Evolutionary conservation across 768 basidiomycete species (phyloP).

Genomic region (Epithele typhae): DNA sequence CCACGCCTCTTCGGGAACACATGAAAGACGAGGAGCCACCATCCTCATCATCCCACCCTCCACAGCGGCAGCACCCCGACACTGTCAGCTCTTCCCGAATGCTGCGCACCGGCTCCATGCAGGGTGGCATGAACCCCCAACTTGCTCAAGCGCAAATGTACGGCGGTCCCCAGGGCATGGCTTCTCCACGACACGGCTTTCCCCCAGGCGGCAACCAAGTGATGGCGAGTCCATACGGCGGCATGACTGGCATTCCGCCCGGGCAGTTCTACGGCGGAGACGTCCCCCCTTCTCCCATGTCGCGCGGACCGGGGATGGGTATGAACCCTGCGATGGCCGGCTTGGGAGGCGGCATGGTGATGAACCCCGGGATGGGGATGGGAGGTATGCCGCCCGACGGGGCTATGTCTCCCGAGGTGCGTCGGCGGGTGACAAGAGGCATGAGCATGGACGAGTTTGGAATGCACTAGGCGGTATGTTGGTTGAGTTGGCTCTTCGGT

Average conservation of each 20-base stretch:
- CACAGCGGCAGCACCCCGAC: constrained; percentile 6
- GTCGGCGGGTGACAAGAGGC: constrained; percentile 21
- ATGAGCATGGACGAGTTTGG: constrained; percentile 25
- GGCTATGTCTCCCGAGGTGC: constrained; percentile 21
- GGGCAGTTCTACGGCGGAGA: constrained; percentile 36
- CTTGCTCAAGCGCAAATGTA: constrained; percentile 11
- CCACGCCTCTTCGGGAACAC: constrained; percentile 44
- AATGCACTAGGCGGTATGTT: constrained; percentile 18
- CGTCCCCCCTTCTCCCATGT: constrained; percentile 15
- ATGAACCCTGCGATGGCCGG: constrained; percentile 18
- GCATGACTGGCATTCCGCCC: constrained; percentile 32
- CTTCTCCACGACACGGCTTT: constrained; percentile 18
- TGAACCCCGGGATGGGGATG: constrained; percentile 28
- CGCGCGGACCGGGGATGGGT: constrained; percentile 11
- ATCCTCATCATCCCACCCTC: constrained; percentile 5
- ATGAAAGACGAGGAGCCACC: constrained; percentile 21
- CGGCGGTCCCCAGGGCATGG: constrained; percentile 12
- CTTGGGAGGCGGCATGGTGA: constrained; percentile 18
- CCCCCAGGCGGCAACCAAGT: constrained; percentile 15
- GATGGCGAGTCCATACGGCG: constrained; percentile 16
- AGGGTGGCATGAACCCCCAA: constrained; percentile 7
- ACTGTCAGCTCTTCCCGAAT: constrained; percentile 15
- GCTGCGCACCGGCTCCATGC: constrained; percentile 7
- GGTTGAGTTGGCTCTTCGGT: too few relatives aligned
- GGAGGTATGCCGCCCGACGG: constrained; percentile 24